Evolutionary conservation across 2,329 filamentous ascomycete genomes (phyloP), one percentile per base, ranked within the genome.

Genomic region (Monilinia aucupariae): DNA sequence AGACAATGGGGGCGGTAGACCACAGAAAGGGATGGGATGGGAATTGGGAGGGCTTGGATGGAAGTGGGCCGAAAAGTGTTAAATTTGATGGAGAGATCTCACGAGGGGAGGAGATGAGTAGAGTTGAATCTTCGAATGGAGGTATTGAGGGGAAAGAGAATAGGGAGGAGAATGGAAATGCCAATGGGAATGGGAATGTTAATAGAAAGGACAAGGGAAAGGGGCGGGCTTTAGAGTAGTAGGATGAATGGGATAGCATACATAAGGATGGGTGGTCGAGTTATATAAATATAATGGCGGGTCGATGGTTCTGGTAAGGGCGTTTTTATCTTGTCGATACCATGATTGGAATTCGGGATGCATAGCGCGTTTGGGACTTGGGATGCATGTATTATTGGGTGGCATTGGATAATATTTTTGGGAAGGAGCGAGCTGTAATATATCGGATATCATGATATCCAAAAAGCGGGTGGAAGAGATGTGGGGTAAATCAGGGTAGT

Each of bases 1-100:
- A 78, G 34, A 72, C 71, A 1, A 69, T 69, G 60, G 71, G 70
- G 3, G 72, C 71, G 10, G 69, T 72, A 15, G 72, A 72, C 56
- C 61, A 68, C 27, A 37, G 52, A 15, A 66, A 72, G 59, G 71
- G 72, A 9, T 74, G 72, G 73, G 67, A 66, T 22, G 64, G 66
- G 13, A 55, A 64, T 5, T 74, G 71, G 71, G 62, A 65, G 43
- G 72, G 71, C 1, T 50, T 74, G 27, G 73, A 74, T 65, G 51
- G 60, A 22, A 72, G 70, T 62, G 71, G 67, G 9, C 72, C 73
- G 4, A 69, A 67, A 34, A 70, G 71, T 65, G 68, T 72, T 4
- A 67, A 71, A 13, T 69, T 68, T 5, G 65, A 69, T 32, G 65
- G 64, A 34, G 60, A 70, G 37, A 22, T 69, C 10, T 65, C 68